These are phyloP conservation scores for Zygosaccharomyces pseudobailii DNA, from an alignment of 1,139 yeast genomes.

Conservation along the genomic window DNA sequence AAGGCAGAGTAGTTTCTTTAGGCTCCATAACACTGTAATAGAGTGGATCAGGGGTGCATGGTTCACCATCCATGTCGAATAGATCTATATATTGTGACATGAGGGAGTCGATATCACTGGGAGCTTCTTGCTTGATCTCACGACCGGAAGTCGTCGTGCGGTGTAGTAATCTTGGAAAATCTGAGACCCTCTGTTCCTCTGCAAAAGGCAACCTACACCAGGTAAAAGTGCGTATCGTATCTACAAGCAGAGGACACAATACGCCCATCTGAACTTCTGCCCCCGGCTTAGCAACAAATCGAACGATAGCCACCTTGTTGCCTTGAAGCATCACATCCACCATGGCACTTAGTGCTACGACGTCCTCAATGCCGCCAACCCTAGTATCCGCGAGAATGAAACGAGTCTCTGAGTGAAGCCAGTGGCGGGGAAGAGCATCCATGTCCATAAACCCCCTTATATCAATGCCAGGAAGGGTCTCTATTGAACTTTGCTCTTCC, in stretches of 20 bases:
- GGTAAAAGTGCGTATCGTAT: slow-evolving; percentile 33
- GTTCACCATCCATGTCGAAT: slow-evolving; percentile 21
- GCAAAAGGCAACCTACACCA: slow-evolving; percentile 60
- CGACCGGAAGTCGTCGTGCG: slow-evolving; percentile 36
- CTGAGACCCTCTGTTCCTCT: slow-evolving; percentile 68
- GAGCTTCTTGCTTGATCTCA: slow-evolving; percentile 18
- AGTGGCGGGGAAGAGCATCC: slow-evolving; percentile 51
- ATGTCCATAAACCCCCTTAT: slow-evolving; percentile 56
- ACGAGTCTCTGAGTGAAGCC: slow-evolving; percentile 53
- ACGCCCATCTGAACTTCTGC: slow-evolving; percentile 54
- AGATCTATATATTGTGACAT: slow-evolving; percentile 27
- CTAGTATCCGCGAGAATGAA: slow-evolving; percentile 47
- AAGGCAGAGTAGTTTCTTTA: slow-evolving; percentile 17
- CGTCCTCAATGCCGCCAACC: slow-evolving; percentile 38
- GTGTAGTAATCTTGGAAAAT: slow-evolving; percentile 49
- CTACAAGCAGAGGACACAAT: slow-evolving; percentile 46
- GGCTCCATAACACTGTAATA: slow-evolving; percentile 16
- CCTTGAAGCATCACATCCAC: slow-evolving; percentile 49
- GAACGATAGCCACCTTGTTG: slow-evolving; percentile 51
- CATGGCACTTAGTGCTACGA: slow-evolving; percentile 47
- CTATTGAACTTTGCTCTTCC: slow-evolving; percentile 38
- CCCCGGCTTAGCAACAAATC: slow-evolving; percentile 51
- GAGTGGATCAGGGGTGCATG: slow-evolving; percentile 6
- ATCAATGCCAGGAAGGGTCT: slow-evolving; percentile 50
- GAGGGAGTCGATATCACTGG: slow-evolving; percentile 17